Base-by-base conservation (phyloP, 139 green algal genomes). In the Picochlorum sp. region DNA sequence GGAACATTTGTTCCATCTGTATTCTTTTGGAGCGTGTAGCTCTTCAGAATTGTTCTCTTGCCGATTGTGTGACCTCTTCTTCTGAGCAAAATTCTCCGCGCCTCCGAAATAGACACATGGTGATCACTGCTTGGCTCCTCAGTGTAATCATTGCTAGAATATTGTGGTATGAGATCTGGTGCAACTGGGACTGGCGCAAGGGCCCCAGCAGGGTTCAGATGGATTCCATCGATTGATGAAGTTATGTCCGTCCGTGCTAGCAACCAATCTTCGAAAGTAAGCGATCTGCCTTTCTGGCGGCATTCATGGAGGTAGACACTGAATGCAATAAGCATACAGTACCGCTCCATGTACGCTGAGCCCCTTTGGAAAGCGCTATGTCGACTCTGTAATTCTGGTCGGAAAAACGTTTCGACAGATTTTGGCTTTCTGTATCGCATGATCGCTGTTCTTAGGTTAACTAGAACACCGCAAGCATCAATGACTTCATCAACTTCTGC, bases 241-340 rank as follows among this genome's bases (percentile, higher is more conserved):
- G n/a, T 14, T 7, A 91, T 56, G 51, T 89, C 84, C 3, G 77
- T 75, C 24, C 86, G 76, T n/a, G 65, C 63, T n/a, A 26, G 49
- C 32, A 89, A 65, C 87, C 87, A 95, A 34, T 80, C 80, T 62
- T 72, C 61, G 49, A 81, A 82, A 4, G 64, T 79, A 21, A 62
- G 30, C 4, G 58, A 51, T 52, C 66, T 46, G 26, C 59, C 63
- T 7, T 65, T 51, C 23, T 44, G n/a, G 23, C 38, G 32, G 46
- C 62, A 77, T 49, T 80, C 69, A 64, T 88, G 71, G 54, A 97
- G 75, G 76, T 89, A 97, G 15, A 71, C 83, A 1, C 88, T 69
- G 66, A 94, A 94, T 5, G 75, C 77, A 67, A 97, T 90, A 37
- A 97, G 80, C 76, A 95, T 71, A 75, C 81, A 92, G 81, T 96